Base-by-base conservation (phyloP, 2,329 filamentous ascomycete genomes). In the Cytospora piceicola region DNA sequence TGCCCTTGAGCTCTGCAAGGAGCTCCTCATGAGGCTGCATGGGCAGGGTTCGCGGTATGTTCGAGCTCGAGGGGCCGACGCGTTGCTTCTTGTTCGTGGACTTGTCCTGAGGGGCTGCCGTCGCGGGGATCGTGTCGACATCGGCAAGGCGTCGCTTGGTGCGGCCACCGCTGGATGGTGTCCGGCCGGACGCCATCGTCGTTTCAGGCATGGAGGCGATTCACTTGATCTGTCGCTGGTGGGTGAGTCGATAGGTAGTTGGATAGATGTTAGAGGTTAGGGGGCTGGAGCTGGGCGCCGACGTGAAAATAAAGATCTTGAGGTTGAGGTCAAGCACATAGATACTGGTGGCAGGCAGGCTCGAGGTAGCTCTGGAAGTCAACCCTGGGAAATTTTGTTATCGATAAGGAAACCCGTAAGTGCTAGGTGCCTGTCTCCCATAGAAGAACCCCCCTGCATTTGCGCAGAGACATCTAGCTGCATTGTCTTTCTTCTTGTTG, bases 1-100 rank as follows among this genome's bases (percentile, higher is more conserved):
- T 81, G 4, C 76, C 69, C 24, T 74, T 73, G 22, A 88, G 78
- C 60, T 81, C 77, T 29, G 73, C 70, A 64, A 83, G 72, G n/a
- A 83, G 71, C 12, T 77, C 71, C 64, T 79, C 78, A 72, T 82
- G 77, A 27, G 82, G 67, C 73, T 73, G 69, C 29, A 72, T 70
- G 52, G 74, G 73, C 29, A 76, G 69, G 53, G 68, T 75, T 55
- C 54, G 59, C 66, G 62, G 64, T 34, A 67, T 68, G 53, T 56
- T 67, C 8, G 67, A 57, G 32, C 54, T 49, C n/a, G 69, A 69
- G 14, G 54, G 46, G n/a, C 66, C 68, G 29, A 69, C 56, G 24
- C 72, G 72, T 17, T 65, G 69, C 56, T 72, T 71, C 52, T 73
- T 73, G 32, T 61, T 61, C 22, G 24, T 63, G 39, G 42, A 29